These are phyloP conservation scores for Eimeria maxima DNA, from an alignment of 169 alveolate genomes.

Conservation along the genomic window DNA sequence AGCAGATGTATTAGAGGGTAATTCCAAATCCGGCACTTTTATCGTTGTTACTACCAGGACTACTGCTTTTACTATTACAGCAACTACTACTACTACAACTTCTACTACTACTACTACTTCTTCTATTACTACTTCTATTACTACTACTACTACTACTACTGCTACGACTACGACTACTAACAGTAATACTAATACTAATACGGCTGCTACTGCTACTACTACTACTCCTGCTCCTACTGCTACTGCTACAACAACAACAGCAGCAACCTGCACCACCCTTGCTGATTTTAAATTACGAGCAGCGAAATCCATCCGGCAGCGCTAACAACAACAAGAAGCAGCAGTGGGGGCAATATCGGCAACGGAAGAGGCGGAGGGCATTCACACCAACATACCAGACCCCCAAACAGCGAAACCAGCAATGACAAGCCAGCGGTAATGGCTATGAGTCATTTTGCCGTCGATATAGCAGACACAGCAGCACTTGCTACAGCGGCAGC, in stretches of 20 bases:
- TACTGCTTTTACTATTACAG: too few relatives aligned
- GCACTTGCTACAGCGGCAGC: conserved; percentile 16
- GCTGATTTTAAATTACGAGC: too few relatives aligned
- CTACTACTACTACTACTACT: not conserved
- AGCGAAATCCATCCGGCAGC: not conserved
- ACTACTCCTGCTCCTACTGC: too few relatives aligned
- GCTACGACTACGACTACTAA: not conserved
- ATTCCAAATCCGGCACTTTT: too few relatives aligned
- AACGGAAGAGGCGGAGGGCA: not conserved
- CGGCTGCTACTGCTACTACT: too few relatives aligned
- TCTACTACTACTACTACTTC: not conserved
- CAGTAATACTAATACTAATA: not conserved
- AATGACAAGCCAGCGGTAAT: not conserved
- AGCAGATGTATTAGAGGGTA: too few relatives aligned
- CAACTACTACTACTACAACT: not conserved
- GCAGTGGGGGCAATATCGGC: not conserved
- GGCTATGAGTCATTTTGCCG: conserved; percentile 14
- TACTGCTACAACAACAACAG: too few relatives aligned
- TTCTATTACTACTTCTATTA: not conserved
- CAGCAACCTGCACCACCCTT: too few relatives aligned
- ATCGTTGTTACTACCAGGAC: too few relatives aligned
- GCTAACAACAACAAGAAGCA: not conserved
- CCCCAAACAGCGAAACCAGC: not conserved
- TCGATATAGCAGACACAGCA: not conserved
- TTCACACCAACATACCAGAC: not conserved